A percentile compares a stretch with the other conserved stretches of the same genome.
phyloP scores from a whole-genome alignment of 208 protist species.

The Trypanosoma conorhini region DNA sequence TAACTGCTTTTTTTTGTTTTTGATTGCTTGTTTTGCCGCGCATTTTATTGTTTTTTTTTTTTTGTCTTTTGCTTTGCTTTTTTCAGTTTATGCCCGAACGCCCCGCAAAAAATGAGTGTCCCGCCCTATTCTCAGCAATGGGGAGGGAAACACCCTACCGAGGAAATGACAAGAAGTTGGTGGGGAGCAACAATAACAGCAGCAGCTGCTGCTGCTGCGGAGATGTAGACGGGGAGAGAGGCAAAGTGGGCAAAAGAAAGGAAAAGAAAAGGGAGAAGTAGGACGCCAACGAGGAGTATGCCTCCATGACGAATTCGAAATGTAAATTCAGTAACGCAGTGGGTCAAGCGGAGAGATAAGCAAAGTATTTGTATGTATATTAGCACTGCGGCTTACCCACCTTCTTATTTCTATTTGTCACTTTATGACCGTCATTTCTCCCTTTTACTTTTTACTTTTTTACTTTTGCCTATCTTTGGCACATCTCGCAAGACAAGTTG shows the following conservation, averaged over 20 bases:
- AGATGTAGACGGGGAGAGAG: background rate
- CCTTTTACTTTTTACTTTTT: background rate
- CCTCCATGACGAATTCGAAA: background rate
- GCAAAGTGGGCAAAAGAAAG: background rate
- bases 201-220: no score
- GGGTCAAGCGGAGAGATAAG: no score
- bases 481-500: no score
- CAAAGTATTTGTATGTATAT: background rate
- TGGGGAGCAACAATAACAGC: background rate
- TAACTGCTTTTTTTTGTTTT: background rate
- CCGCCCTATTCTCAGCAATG: background rate
- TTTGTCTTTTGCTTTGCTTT: constrained; percentile 10
- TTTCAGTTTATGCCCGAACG: background rate
- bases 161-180: background rate
- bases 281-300: background rate
- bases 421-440: background rate
- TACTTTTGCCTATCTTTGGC: no score
- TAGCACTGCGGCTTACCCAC: background rate
- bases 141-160: background rate
- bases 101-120: background rate
- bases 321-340: no score
- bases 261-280: background rate
- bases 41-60: constrained; percentile 8
- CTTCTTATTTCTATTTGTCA: background rate
- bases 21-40: background rate